phyloP scores from a whole-genome alignment of 2,329 filamentous ascomycete genomes.

The Colletotrichum lindemuthianum region DNA sequence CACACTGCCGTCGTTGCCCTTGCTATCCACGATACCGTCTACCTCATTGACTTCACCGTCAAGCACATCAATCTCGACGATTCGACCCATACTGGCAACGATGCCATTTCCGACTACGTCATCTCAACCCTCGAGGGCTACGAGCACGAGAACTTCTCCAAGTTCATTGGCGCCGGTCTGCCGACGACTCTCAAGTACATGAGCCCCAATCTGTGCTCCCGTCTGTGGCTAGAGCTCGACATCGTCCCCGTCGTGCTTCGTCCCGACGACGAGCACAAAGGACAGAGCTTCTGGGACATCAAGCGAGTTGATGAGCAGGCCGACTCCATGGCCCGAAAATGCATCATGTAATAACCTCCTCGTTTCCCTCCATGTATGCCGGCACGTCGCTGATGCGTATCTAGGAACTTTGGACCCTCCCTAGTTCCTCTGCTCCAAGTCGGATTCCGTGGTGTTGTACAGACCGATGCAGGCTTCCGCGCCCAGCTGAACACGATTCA shows the following conservation, averaged over 20 bases:
- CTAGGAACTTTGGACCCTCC: conserved; percentile 78
- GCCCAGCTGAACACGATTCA: conserved; percentile 67
- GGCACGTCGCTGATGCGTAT: background rate
- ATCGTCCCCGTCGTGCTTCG: conserved; percentile 76
- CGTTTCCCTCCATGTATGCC: no score
- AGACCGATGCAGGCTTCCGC: conserved; percentile 74
- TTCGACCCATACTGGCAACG: conserved; percentile 49
- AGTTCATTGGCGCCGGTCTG: conserved; percentile 80
- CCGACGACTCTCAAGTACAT: conserved; percentile 66
- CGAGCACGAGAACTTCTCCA: conserved; percentile 72
- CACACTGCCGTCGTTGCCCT: conserved; percentile 69
- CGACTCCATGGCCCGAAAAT: conserved; percentile 83
- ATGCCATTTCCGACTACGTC: conserved; percentile 68
- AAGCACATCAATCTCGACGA: conserved; percentile 62
- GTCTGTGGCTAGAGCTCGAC: conserved; percentile 80
- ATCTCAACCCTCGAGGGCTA: conserved; percentile 67
- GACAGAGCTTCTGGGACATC: conserved; percentile 58
- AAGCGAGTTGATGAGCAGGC: conserved; percentile 82
- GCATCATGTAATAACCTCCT: conserved; percentile 67
- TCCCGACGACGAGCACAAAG: conserved; percentile 55
- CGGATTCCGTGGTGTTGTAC: conserved; percentile 73
- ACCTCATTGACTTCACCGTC: conserved; percentile 77
- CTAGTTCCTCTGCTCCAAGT: conserved; percentile 75
- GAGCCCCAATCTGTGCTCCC: conserved; percentile 73
- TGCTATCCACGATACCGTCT: conserved; percentile 78